Evolutionary conservation across 2,329 filamentous ascomycete genomes (phyloP).

Genomic region (Fragosphaeria purpurea): DNA sequence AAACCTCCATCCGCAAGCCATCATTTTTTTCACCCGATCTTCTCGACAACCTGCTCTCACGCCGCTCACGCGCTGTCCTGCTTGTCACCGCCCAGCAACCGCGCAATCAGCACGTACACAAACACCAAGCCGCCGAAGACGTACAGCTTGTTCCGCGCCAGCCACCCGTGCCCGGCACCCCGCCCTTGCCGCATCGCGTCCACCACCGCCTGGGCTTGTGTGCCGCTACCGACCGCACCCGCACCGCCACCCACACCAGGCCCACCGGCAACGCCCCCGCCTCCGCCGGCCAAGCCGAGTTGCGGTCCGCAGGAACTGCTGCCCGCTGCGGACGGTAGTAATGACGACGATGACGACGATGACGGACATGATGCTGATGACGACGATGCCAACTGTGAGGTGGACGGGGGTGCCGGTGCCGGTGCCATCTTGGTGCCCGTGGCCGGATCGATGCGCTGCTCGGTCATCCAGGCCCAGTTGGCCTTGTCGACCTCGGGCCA

Average conservation of each 20-base stretch:
- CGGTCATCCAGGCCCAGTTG: slow-evolving; percentile 87
- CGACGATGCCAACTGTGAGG: slow-evolving; percentile 18
- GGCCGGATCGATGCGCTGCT: slow-evolving; percentile 64
- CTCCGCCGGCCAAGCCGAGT: slow-evolving; percentile 35
- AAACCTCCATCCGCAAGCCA: too few relatives aligned
- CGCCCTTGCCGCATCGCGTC: slow-evolving; percentile 66
- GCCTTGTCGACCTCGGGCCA: slow-evolving; percentile 84
- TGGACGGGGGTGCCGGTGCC: slow-evolving; percentile 33
- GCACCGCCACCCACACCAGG: slow-evolving; percentile 22
- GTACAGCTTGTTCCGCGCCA: slow-evolving; percentile 68
- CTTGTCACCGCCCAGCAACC: slow-evolving; percentile 47
- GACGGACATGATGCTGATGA: neutral
- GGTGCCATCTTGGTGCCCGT: slow-evolving; percentile 55
- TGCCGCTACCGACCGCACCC: slow-evolving; percentile 47
- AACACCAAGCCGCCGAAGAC: slow-evolving; percentile 63
- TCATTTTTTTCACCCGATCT: too few relatives aligned
- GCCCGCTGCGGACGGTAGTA: neutral
- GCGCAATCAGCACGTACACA: slow-evolving; percentile 71
- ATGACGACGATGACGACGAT: neutral
- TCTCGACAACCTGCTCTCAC: neutral
- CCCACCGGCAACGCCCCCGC: slow-evolving; percentile 29
- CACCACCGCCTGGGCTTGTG: slow-evolving; percentile 61
- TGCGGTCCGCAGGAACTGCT: slow-evolving; percentile 34
- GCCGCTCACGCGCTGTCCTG: neutral
- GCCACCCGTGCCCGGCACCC: slow-evolving; percentile 73